Conservation (phyloP, 1,284 basidiomycete genomes). For the Moesziomyces parantarcticus region DNA sequence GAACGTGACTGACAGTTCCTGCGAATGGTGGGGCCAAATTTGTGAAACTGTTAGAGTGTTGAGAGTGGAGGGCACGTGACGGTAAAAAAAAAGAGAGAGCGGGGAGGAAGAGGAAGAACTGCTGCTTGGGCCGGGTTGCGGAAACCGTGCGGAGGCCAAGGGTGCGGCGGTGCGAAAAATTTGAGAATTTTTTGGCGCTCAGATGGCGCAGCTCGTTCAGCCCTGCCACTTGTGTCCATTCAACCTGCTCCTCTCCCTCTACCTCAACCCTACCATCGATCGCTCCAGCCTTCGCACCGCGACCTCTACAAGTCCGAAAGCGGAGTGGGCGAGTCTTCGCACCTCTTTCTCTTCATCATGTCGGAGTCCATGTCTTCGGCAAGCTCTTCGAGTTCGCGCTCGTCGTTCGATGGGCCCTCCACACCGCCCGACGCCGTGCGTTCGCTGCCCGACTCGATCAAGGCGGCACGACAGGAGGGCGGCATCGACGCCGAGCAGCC, state of each 20-base stretch:
- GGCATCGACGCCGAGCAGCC: slow-evolving; percentile 29
- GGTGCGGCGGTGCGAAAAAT: slow-evolving; percentile 36
- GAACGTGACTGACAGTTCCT: neutral
- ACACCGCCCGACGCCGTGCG: slow-evolving; percentile 41
- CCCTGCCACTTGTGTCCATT: neutral
- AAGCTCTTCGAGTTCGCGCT: slow-evolving; percentile 46
- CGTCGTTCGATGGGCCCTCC: slow-evolving; percentile 44
- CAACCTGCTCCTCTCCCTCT: neutral
- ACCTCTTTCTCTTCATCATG: slow-evolving; percentile 9
- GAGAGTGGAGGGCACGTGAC: slow-evolving; percentile 6
- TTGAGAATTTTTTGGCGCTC: slow-evolving; percentile 33
- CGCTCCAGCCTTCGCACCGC: neutral
- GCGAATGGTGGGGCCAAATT: neutral
- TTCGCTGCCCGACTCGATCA: slow-evolving; percentile 40
- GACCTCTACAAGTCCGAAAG: neutral
- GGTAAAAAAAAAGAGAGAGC: neutral
- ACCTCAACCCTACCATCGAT: slow-evolving; percentile 1
- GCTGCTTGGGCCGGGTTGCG: slow-evolving; percentile 21
- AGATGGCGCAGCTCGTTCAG: neutral
- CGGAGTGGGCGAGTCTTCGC: neutral
- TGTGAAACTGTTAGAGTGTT: slow-evolving; percentile 1
- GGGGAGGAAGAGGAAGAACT: neutral
- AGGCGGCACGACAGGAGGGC: slow-evolving; percentile 41
- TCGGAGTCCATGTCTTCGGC: slow-evolving; percentile 46
- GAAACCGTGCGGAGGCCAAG: slow-evolving; percentile 3